Conservation (phyloP, 2,329 filamentous ascomycete genomes). For the Fusarium longipes region DNA sequence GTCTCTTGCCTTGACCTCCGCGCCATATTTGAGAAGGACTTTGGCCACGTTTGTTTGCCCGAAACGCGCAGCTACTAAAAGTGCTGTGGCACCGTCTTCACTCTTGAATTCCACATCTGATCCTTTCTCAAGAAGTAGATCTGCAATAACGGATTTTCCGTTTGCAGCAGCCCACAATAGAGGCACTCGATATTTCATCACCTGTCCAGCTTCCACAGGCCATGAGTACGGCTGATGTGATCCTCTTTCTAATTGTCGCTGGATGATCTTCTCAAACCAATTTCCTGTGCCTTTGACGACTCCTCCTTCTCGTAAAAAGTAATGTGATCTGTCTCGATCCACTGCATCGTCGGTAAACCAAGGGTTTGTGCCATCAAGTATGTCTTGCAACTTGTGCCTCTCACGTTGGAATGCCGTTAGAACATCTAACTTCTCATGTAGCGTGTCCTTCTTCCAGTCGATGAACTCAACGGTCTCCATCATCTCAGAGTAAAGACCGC, state of each 20-base stretch:
- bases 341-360: no score
- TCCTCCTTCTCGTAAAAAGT: no score
- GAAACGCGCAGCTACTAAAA: rapidly evolving
- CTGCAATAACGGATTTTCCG: not conserved
- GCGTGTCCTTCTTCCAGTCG: no score
- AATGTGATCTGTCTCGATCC: no score
- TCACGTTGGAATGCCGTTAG: no score
- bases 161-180: conserved; percentile 3
- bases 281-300: not conserved
- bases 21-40: not conserved
- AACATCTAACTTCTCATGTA: no score
- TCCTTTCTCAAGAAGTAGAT: not conserved
- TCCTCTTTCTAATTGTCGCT: not conserved
- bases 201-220: not conserved
- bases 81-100: not conserved
- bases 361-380: not conserved
- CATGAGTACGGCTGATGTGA: rapidly evolving
- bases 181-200: not conserved
- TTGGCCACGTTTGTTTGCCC: not conserved
- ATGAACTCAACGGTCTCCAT: no score
- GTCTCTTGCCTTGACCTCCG: not conserved
- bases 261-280: not conserved
- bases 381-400: not conserved
- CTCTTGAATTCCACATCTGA: not conserved
- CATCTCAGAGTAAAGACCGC: no score